phyloP scores from a whole-genome alignment of 441 rosid genomes.

The Corymbia citriodora region DNA sequence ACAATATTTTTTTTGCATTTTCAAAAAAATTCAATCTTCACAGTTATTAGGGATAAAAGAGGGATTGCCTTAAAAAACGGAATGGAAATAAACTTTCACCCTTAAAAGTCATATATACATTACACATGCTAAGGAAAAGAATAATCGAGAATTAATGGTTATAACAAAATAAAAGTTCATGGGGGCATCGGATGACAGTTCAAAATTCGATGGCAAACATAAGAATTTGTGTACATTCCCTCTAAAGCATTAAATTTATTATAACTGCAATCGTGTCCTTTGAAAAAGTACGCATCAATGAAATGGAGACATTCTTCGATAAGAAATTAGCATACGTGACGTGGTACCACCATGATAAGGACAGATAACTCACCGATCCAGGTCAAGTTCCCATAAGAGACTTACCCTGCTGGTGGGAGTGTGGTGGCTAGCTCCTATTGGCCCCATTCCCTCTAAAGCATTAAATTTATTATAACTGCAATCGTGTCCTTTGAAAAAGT shows the following conservation, averaged over 20 bases:
- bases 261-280: background rate
- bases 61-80: background rate
- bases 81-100: background rate
- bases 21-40: background rate
- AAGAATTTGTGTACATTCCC: background rate
- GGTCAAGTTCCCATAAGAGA: too few relatives aligned
- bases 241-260: background rate
- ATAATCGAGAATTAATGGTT: background rate
- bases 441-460: background rate
- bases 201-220: background rate
- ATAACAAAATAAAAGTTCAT: background rate
- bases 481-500: background rate
- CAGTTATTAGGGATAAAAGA: background rate
- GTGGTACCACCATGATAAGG: background rate
- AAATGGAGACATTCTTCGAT: background rate
- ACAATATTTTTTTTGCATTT: background rate
- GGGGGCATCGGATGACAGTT: background rate
- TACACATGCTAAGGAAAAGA: background rate
- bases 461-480: background rate
- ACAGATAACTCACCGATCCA: background rate
- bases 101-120: background rate
- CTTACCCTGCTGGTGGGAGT: too few relatives aligned
- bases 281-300: background rate
- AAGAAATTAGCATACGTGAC: background rate
- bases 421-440: too few relatives aligned